Conservation (phyloP, 441 rosid genomes). For the Bruguiera hainesii region DNA sequence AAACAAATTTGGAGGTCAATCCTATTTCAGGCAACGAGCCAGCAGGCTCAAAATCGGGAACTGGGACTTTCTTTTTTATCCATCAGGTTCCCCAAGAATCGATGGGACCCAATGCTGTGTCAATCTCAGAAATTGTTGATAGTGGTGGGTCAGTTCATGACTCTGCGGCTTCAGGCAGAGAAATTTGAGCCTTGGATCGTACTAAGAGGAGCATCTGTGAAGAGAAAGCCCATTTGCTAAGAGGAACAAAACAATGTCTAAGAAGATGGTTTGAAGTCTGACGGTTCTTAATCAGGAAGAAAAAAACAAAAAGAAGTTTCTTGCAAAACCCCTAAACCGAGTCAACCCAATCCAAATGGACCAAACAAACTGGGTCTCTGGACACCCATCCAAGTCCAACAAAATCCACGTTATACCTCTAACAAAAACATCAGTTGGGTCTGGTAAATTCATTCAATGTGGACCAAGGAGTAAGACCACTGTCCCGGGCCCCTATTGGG, state of each 20-base stretch:
- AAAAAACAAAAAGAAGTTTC: no score
- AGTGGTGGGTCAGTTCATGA: slow-evolving; percentile 11
- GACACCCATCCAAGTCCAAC: no score
- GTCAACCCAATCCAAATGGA: no score
- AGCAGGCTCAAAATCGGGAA: slow-evolving; percentile 9
- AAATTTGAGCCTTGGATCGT: slow-evolving; percentile 18
- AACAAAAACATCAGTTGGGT: no score
- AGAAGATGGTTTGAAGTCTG: slow-evolving; percentile 30
- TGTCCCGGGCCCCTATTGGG: no score
- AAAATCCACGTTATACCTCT: no score
- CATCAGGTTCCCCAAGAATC: slow-evolving; percentile 2
- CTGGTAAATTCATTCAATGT: no score
- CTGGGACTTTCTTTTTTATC: slow-evolving; percentile 20
- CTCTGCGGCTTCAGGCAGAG: slow-evolving; percentile 10
- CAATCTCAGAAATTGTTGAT: background rate
- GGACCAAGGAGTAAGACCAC: no score
- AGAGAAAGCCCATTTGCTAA: slow-evolving; percentile 32
- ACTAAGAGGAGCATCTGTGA: slow-evolving; percentile 37
- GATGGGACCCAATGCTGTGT: background rate
- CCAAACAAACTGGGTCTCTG: no score
- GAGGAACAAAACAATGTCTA: slow-evolving; percentile 46
- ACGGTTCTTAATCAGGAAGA: slow-evolving; percentile 28
- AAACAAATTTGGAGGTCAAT: no score
- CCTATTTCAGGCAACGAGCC: slow-evolving; percentile 15
- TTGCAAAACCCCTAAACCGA: no score